Evolutionary conservation across 2,329 filamentous ascomycete species (phyloP).

Genomic region (Fusarium sp.): DNA sequence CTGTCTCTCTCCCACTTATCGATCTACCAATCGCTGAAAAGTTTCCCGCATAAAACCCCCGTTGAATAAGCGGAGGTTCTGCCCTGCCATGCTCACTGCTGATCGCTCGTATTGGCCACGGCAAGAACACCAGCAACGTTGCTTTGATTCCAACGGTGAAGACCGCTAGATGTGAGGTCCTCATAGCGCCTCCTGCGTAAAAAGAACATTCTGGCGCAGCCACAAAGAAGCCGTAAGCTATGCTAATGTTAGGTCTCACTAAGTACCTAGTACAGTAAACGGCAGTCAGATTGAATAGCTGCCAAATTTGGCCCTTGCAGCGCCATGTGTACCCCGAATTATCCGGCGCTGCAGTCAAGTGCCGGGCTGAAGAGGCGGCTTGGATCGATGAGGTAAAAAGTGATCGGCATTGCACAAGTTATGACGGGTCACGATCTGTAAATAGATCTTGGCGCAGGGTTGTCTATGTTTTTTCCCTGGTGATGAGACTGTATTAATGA

Average conservation of each 20-base stretch:
- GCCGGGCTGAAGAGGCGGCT: constrained; percentile 3
- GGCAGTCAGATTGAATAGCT: not conserved
- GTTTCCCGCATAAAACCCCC: not conserved
- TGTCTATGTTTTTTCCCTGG: constrained; percentile 10
- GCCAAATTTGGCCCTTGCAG: constrained; percentile 11
- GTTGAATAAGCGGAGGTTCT: not conserved
- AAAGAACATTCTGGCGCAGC: constrained; percentile 8
- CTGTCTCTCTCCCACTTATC: no score
- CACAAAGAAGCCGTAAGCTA: constrained; percentile 1
- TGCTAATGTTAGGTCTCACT: not conserved
- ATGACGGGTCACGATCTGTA: constrained; percentile 30
- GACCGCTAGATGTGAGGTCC: not conserved
- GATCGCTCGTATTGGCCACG: constrained; percentile 19
- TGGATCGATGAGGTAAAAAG: not conserved
- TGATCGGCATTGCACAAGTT: constrained; percentile 24
- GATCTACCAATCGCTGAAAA: no score
- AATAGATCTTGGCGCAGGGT: constrained; percentile 22
- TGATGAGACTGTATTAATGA: constrained; percentile 7
- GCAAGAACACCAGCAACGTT: constrained; percentile 14
- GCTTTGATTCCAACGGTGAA: constrained; percentile 3
- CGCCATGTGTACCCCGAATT: not conserved
- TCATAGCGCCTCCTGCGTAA: not conserved
- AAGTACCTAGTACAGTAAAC: no score
- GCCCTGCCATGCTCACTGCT: not conserved
- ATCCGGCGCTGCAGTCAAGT: constrained; percentile 8